phyloP scores from a whole-genome alignment of 331 rosid species.

The Acacia concinna region DNA sequence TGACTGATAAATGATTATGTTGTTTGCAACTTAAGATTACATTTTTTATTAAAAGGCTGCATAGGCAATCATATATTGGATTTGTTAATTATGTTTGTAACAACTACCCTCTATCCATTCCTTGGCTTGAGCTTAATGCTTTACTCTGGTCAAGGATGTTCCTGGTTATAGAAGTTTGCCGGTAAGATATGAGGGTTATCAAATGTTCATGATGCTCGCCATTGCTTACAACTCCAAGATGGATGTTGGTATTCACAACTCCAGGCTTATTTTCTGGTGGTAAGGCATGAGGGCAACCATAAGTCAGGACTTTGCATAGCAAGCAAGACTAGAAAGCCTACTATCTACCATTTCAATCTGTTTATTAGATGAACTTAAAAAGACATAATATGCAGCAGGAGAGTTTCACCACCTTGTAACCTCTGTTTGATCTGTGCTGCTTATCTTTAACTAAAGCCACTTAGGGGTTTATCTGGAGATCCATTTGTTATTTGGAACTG shows the following conservation, averaged over 20 bases:
- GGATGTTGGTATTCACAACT: not conserved
- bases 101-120: not conserved
- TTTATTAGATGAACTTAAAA: not conserved
- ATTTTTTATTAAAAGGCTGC: not conserved
- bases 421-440: not conserved
- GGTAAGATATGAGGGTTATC: not conserved
- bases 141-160: not conserved
- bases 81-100: not conserved
- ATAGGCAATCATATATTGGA: conserved; percentile 12
- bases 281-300: not conserved
- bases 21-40: conserved; percentile 7
- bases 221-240: not conserved
- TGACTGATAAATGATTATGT: not conserved
- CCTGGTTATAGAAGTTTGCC: conserved; percentile 15
- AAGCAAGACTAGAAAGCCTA: not conserved
- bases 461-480: not conserved
- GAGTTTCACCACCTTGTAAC: not conserved
- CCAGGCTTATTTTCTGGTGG: not conserved
- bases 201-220: not conserved
- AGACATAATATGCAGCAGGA: not conserved
- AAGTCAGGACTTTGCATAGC: conserved; percentile 3
- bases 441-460: not conserved
- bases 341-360: not conserved
- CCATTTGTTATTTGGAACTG: not conserved
- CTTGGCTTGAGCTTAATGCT: conserved; percentile 13